These are phyloP conservation scores for Vachellia pachyceras DNA, from an alignment of 306 rosid species.

Conservation along the genomic window DNA sequence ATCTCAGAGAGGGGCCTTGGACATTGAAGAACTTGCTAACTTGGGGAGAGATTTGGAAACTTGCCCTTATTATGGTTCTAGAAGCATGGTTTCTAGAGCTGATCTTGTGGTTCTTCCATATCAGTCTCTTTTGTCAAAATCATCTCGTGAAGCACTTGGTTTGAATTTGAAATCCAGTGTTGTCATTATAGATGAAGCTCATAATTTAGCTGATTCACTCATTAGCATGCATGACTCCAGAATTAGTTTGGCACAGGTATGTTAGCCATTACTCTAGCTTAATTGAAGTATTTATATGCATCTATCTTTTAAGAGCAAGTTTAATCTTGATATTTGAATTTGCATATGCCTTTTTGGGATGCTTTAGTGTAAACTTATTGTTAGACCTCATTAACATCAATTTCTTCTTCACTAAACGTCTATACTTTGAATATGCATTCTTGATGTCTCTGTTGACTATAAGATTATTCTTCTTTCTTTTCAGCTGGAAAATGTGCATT, in stretches of 20 bases:
- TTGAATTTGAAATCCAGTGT: constrained; percentile 77
- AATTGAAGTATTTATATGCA: constrained; percentile 25
- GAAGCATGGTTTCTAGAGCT: constrained; percentile 75
- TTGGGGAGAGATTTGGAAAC: constrained; percentile 80
- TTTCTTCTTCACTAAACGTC: constrained; percentile 28
- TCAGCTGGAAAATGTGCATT: constrained; percentile 85
- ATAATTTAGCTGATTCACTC: constrained; percentile 93
- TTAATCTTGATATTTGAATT: constrained; percentile 33
- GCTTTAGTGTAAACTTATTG: constrained; percentile 22
- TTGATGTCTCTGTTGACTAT: constrained; percentile 33
- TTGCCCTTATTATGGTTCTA: constrained; percentile 95
- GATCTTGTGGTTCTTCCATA: constrained; percentile 97
- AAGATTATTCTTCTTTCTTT: constrained; percentile 33
- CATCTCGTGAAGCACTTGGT: constrained; percentile 97
- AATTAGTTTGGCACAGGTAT: constrained; percentile 78
- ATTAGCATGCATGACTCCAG: constrained; percentile 85
- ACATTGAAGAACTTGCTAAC: constrained; percentile 92
- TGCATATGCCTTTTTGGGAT: constrained; percentile 23
- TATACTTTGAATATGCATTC: constrained; percentile 19
- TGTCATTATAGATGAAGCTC: constrained; percentile 91
- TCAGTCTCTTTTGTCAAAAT: constrained; percentile 91
- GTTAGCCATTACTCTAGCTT: constrained; percentile 30
- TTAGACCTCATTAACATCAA: not conserved
- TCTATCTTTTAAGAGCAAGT: constrained; percentile 5
- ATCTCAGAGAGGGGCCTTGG: constrained; percentile 82